phyloP scores from a whole-genome alignment of 2,329 filamentous ascomycete genomes.

The Trichophyton rubrum region DNA sequence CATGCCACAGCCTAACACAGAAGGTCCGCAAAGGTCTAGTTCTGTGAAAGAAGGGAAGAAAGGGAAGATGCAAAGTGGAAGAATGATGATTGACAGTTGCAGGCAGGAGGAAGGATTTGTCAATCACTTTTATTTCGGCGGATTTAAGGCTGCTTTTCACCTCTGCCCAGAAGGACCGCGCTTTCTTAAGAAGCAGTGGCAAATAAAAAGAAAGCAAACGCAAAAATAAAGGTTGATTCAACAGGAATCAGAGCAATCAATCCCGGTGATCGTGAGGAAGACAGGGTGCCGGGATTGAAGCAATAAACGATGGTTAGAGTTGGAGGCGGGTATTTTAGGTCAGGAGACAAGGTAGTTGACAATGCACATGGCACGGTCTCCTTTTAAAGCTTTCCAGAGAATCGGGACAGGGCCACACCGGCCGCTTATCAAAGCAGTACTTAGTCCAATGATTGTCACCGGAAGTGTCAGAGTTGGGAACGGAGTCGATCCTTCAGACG shows the following conservation, averaged over 20 bases:
- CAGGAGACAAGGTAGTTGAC: background rate
- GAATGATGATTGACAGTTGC: background rate
- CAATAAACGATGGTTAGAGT: background rate
- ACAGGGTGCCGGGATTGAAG: conserved; percentile 1
- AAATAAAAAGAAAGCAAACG: conserved; percentile 3
- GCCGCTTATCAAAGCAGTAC: background rate
- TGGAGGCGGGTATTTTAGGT: conserved; percentile 6
- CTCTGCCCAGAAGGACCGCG: background rate
- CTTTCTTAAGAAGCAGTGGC: background rate
- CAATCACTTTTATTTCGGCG: background rate
- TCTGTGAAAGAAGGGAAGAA: background rate
- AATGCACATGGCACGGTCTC: conserved; percentile 14
- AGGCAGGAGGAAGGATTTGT: background rate
- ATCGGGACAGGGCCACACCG: conserved; percentile 14
- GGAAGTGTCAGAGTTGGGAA: background rate
- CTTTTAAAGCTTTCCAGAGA: conserved; percentile 15
- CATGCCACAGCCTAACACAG: background rate
- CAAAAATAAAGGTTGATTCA: background rate
- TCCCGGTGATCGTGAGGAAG: conserved; percentile 1
- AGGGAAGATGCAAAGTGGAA: background rate
- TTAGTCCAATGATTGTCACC: conserved; percentile 3
- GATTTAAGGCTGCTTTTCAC: background rate
- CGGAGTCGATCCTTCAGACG: background rate
- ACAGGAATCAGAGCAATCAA: conserved; percentile 3
- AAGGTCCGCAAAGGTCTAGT: background rate